These are phyloP conservation scores for Irineochytrium annulatum DNA, from an alignment of 192 early-diverging fungal genomes.

Conservation along the genomic window DNA sequence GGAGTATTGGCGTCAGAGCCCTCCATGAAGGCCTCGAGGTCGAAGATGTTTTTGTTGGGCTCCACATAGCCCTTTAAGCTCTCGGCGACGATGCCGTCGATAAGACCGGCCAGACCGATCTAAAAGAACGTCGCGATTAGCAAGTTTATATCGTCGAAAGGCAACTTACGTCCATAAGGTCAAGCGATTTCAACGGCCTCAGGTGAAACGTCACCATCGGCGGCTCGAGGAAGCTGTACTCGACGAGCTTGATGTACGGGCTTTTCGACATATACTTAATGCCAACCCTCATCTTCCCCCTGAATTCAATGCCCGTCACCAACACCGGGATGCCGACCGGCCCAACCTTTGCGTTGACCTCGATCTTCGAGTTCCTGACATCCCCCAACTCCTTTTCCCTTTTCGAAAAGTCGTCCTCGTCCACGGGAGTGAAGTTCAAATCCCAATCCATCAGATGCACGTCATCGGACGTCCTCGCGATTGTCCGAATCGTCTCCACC, in stretches of 20 bases:
- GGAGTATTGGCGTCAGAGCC: constrained; percentile 67
- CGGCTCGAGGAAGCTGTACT: constrained; percentile 79
- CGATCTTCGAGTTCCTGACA: constrained; percentile 75
- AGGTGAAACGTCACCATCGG: constrained; percentile 86
- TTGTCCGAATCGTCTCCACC: constrained; percentile 39
- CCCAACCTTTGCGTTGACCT: constrained; percentile 75
- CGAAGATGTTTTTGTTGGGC: constrained; percentile 74
- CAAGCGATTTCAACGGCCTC: constrained; percentile 71
- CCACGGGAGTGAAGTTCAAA: constrained; percentile 78
- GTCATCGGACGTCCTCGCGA: constrained; percentile 33
- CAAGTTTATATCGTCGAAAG: too few species aligned
- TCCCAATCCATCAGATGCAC: constrained; percentile 84
- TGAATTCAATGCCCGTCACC: constrained; percentile 1
- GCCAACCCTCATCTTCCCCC: constrained; percentile 55
- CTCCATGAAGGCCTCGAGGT: constrained; percentile 73
- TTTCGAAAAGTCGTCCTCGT: constrained; percentile 50
- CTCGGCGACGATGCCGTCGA: constrained; percentile 30
- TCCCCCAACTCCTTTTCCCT: constrained; percentile 37
- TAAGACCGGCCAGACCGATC: constrained; percentile 40
- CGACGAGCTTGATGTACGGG: constrained; percentile 81
- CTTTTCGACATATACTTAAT: constrained; percentile 82
- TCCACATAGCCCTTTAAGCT: constrained; percentile 15
- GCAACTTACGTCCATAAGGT: constrained; percentile 73
- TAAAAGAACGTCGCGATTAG: not conserved
- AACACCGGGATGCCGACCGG: constrained; percentile 31